Conservation (phyloP, 2,329 filamentous ascomycete species). For the Davidsoniella virescens region DNA sequence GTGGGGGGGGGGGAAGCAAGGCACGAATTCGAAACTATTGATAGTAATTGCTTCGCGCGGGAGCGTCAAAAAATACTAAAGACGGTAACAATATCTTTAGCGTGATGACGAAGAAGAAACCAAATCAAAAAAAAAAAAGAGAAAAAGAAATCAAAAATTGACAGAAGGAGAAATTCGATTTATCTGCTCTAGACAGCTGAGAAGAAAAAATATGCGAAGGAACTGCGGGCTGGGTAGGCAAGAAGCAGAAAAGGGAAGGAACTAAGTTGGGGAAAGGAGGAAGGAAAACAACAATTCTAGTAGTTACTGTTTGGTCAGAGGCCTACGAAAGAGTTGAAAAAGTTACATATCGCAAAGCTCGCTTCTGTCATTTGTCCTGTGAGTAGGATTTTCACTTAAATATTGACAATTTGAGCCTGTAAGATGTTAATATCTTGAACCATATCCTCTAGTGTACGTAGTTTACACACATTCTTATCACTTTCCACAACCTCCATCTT, state of each 20-base stretch:
- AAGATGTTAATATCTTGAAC: neutral
- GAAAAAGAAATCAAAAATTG: neutral
- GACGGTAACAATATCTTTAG: neutral
- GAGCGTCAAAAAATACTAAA: neutral
- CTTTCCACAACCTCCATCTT: too few relatives aligned
- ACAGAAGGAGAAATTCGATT: neutral
- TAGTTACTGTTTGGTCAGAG: neutral
- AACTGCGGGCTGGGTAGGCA: neutral
- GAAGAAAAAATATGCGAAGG: neutral
- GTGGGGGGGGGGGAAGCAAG: too few relatives aligned
- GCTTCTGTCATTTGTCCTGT: neutral
- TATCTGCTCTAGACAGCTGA: neutral
- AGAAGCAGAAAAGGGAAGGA: neutral
- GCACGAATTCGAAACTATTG: neutral
- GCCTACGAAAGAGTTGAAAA: neutral
- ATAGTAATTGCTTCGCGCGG: neutral
- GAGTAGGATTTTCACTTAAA: neutral
- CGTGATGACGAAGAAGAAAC: neutral
- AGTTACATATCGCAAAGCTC: neutral
- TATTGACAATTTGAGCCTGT: neutral
- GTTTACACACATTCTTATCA: too few relatives aligned
- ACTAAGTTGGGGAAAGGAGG: conserved; percentile 4
- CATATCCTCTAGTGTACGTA: too few relatives aligned
- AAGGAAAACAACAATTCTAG: neutral
- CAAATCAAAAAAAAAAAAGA: conserved; percentile 1